These are phyloP conservation scores for Pseudomassariella vexata DNA, from an alignment of 2,329 filamentous ascomycete genomes.

Conservation along the genomic window DNA sequence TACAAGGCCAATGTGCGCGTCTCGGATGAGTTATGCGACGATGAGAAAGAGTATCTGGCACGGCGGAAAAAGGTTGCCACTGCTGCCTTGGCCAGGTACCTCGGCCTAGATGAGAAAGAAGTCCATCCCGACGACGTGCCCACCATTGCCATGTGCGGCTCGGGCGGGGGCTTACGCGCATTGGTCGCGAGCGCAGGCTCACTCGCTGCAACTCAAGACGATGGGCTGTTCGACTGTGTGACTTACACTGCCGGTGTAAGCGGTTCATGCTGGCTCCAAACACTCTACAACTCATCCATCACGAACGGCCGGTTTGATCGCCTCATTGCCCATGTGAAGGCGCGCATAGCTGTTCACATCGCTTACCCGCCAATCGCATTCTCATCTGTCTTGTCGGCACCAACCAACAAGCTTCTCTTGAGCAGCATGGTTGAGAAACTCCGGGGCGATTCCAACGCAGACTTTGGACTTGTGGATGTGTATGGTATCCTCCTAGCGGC, in stretches of 20 bases:
- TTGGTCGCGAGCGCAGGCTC: constrained; percentile 88
- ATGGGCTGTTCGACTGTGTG: constrained; percentile 85
- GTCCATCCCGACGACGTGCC: constrained; percentile 93
- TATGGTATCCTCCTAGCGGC: constrained; percentile 85
- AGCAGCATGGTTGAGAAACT: constrained; percentile 88
- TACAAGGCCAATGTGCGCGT: constrained; percentile 79
- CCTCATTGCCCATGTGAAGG: constrained; percentile 80
- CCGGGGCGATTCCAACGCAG: constrained; percentile 70
- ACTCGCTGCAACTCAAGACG: constrained; percentile 75
- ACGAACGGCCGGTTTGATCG: constrained; percentile 59
- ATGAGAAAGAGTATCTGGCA: constrained; percentile 70
- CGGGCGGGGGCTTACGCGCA: constrained; percentile 83
- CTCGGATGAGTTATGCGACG: constrained; percentile 72
- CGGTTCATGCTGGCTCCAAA: constrained; percentile 92
- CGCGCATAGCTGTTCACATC: constrained; percentile 79
- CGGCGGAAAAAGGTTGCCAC: constrained; percentile 64
- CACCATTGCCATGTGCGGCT: constrained; percentile 88
- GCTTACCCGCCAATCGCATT: constrained; percentile 86
- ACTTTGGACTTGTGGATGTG: constrained; percentile 87
- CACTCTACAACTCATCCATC: constrained; percentile 79
- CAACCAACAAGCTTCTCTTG: constrained; percentile 88
- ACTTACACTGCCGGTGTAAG: constrained; percentile 96
- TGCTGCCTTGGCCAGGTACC: constrained; percentile 73
- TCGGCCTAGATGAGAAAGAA: constrained; percentile 69
- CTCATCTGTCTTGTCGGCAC: constrained; percentile 73